Percentiles rank a stretch among this genome's conserved stretches.
Evolutionary conservation across 441 rosid species (phyloP).

Genomic region (Euphorbia schlechtendalii): DNA sequence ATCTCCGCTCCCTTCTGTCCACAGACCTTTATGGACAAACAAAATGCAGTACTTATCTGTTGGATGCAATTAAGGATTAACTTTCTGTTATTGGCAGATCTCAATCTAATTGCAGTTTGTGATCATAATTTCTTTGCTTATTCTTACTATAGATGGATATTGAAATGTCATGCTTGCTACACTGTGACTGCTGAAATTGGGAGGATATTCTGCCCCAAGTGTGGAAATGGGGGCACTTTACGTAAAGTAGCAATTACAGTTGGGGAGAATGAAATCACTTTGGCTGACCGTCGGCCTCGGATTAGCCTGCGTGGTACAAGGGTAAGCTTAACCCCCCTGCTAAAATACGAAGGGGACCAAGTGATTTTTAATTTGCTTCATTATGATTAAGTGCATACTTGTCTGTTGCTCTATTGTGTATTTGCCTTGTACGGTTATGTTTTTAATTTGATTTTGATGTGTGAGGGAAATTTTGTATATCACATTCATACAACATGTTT

Average conservation of each 20-base stretch:
- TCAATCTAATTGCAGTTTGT: neutral
- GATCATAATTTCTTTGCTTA: neutral
- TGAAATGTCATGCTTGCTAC: constrained; percentile 96
- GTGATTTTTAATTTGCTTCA: too few relatives aligned
- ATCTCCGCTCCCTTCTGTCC: too few relatives aligned
- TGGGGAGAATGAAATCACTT: constrained; percentile 63
- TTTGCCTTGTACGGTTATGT: too few relatives aligned
- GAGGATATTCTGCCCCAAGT: constrained; percentile 80
- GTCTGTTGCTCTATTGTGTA: neutral
- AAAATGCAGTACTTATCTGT: neutral
- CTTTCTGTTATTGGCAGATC: neutral
- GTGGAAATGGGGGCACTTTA: constrained; percentile 94
- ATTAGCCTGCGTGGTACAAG: constrained; percentile 72
- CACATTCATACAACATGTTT: too few relatives aligned
- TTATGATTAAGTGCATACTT: too few relatives aligned
- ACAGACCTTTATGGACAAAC: too few relatives aligned
- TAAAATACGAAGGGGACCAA: too few relatives aligned
- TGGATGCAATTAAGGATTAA: neutral
- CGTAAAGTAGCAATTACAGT: constrained; percentile 79
- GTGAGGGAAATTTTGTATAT: too few relatives aligned
- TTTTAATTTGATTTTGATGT: too few relatives aligned
- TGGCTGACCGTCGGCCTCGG: constrained; percentile 64
- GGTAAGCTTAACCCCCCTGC: constrained; percentile 31
- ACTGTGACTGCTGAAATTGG: constrained; percentile 75
- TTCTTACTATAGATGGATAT: constrained; percentile 57